Percentiles rank a stretch among this genome's conserved stretches.
These are phyloP conservation scores for Backusella macrospora DNA, from an alignment of 192 early-diverging fungal species.

Conservation along the genomic window DNA sequence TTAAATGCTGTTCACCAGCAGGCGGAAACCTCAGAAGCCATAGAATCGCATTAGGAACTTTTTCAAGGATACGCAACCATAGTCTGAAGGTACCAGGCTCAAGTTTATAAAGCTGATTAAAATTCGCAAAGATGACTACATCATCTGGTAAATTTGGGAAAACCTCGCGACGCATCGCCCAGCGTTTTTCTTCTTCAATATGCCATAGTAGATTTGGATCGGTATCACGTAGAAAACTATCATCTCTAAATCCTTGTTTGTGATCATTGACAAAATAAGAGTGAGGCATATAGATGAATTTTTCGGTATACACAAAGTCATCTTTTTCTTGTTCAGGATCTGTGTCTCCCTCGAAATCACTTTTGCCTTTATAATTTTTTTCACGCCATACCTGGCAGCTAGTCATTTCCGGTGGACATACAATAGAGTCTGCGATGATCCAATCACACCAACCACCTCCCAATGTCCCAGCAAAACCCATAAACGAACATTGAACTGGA, in stretches of 20 bases:
- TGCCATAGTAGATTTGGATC: constrained; percentile 61
- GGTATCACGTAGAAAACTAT: neutral
- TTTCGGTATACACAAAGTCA: constrained; percentile 84
- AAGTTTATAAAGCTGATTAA: constrained; percentile 96
- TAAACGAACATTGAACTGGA: constrained; percentile 87
- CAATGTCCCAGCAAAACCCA: constrained; percentile 94
- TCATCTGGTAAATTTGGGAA: constrained; percentile 84
- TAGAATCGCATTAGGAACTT: constrained; percentile 81
- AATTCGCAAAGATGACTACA: constrained; percentile 92
- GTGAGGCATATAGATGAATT: constrained; percentile 89
- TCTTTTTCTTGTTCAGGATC: constrained; percentile 59
- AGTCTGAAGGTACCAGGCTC: constrained; percentile 85
- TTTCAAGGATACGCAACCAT: constrained; percentile 82
- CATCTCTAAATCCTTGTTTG: constrained; percentile 86
- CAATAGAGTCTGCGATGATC: constrained; percentile 76
- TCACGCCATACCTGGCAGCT: constrained; percentile 60
- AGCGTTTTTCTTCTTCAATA: constrained; percentile 77
- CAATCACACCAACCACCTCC: constrained; percentile 87
- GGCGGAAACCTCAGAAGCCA: constrained; percentile 94
- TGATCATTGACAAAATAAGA: constrained; percentile 96
- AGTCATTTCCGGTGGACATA: constrained; percentile 72
- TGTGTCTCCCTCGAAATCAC: constrained; percentile 57
- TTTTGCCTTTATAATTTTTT: constrained; percentile 36
- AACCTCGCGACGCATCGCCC: constrained; percentile 82
- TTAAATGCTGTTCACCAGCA: constrained; percentile 80